phyloP scores from a whole-genome alignment of 192 early-diverging fungal genomes.

The Coemansia furcata region DNA sequence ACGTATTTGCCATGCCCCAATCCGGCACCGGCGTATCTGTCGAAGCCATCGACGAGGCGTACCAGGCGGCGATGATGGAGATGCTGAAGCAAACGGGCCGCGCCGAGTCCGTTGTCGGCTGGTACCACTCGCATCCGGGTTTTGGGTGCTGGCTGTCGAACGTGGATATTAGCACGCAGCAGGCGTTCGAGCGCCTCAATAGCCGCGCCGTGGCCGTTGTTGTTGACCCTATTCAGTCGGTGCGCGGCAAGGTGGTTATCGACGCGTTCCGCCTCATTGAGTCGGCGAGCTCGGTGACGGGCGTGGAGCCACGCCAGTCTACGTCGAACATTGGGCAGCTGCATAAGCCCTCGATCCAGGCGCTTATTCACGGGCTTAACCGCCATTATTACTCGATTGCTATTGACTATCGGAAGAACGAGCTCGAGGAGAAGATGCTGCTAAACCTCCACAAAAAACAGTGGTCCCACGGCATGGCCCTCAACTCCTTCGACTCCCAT shows the following conservation, averaged over 20 bases:
- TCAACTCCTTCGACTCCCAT: conserved; percentile 82
- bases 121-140: conserved; percentile 99
- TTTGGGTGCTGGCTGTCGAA: conserved; percentile 99
- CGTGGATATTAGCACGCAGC: conserved; percentile 98
- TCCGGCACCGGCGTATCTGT: conserved; percentile 98
- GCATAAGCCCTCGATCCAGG: conserved; percentile 97
- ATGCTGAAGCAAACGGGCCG: conserved; percentile 99
- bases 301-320: conserved; percentile 94
- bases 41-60: conserved; percentile 98
- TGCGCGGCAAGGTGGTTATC: conserved; percentile 99
- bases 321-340: conserved; percentile 98
- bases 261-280: conserved; percentile 98
- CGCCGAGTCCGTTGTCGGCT: conserved; percentile 99
- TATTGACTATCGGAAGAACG: conserved; percentile 99
- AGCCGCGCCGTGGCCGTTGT: conserved; percentile 96
- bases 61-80: conserved; percentile 99
- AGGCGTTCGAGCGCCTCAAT: conserved; percentile 95
- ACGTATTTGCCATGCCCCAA: conserved; percentile 99
- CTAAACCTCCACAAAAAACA: conserved; percentile 98
- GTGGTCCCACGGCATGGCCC: conserved; percentile 93
- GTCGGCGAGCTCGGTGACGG: conserved; percentile 76
- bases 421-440: conserved; percentile 99
- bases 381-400: conserved; percentile 99
- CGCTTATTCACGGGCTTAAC: conserved; percentile 96
- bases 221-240: conserved; percentile 98